phyloP scores from a whole-genome alignment of 805 yeast species.

The Saturnispora kantuleensis region DNA sequence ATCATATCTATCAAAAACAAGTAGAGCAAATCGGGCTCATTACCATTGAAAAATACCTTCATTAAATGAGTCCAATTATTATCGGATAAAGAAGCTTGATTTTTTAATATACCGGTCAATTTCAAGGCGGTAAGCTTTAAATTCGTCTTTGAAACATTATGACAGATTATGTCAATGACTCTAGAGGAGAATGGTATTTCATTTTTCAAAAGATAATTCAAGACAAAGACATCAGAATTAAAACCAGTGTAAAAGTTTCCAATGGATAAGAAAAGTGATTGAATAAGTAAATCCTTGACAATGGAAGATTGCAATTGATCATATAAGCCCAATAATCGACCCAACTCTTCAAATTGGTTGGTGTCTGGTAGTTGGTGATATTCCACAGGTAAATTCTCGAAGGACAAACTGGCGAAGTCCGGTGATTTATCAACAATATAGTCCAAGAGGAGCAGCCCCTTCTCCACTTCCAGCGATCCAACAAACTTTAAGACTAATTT shows the following conservation, averaged over 20 bases:
- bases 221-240: constrained; percentile 12
- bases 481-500: constrained; percentile 8
- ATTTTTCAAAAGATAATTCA: constrained; percentile 9
- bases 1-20: constrained; percentile 12
- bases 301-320: neutral
- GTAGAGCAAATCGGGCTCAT: constrained; percentile 19
- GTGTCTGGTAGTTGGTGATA: constrained; percentile 8
- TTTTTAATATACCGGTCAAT: constrained; percentile 9
- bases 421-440: neutral
- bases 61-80: constrained; percentile 14
- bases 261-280: constrained; percentile 15
- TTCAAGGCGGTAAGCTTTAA: constrained; percentile 15
- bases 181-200: constrained; percentile 7
- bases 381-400: constrained; percentile 8
- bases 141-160: constrained; percentile 13
- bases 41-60: constrained; percentile 18
- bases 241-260: constrained; percentile 14
- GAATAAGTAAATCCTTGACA: constrained; percentile 13
- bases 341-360: constrained; percentile 9
- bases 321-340: neutral
- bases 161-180: constrained; percentile 15
- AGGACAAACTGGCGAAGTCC: neutral
- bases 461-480: constrained; percentile 6
- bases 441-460: constrained; percentile 5
- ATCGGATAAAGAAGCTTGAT: constrained; percentile 7